phyloP scores from a whole-genome alignment of 2,329 filamentous ascomycete species.

The Achaetomium macrosporum region DNA sequence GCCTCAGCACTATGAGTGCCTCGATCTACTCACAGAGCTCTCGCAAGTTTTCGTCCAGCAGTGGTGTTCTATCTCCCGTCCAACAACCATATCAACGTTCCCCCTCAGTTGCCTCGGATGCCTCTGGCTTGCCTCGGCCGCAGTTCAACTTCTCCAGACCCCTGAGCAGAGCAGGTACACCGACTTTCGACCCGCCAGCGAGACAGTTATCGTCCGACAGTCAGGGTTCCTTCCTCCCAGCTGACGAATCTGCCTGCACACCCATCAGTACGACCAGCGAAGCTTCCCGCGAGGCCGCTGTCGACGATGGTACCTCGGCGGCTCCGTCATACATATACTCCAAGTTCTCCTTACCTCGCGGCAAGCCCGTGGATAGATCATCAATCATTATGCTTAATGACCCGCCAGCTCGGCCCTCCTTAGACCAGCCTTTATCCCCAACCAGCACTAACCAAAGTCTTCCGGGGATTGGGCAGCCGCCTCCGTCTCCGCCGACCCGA shows the following conservation, averaged over 20 bases:
- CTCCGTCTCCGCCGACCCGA: slow-evolving; percentile 56
- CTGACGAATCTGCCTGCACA: slow-evolving; percentile 61
- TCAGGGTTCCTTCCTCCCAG: slow-evolving; percentile 54
- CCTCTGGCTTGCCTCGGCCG: slow-evolving; percentile 65
- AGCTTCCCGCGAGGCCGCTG: slow-evolving; percentile 51
- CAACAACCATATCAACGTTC: slow-evolving; percentile 63
- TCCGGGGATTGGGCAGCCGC: slow-evolving; percentile 41
- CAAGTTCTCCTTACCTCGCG: slow-evolving; percentile 76
- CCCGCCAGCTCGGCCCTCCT: slow-evolving; percentile 51
- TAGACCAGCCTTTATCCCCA: slow-evolving; percentile 49
- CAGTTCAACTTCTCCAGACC: slow-evolving; percentile 94
- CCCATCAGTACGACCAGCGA: slow-evolving; percentile 69
- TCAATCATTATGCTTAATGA: slow-evolving; percentile 54
- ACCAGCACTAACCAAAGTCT: slow-evolving; percentile 40
- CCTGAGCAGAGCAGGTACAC: slow-evolving; percentile 65
- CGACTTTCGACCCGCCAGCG: slow-evolving; percentile 50
- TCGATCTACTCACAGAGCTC: slow-evolving; percentile 58
- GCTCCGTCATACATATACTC: slow-evolving; percentile 79
- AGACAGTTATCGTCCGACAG: slow-evolving; percentile 63
- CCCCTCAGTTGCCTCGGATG: slow-evolving; percentile 78
- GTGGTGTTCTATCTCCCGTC: slow-evolving; percentile 51
- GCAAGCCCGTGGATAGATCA: slow-evolving; percentile 68
- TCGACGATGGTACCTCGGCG: slow-evolving; percentile 43
- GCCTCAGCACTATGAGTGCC: slow-evolving; percentile 45
- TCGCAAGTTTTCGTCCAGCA: slow-evolving; percentile 75